Percentiles rank a stretch among this genome's conserved stretches.
phyloP scores from a whole-genome alignment of 495 filamentous ascomycete species.

The Podospora anserina region DNA sequence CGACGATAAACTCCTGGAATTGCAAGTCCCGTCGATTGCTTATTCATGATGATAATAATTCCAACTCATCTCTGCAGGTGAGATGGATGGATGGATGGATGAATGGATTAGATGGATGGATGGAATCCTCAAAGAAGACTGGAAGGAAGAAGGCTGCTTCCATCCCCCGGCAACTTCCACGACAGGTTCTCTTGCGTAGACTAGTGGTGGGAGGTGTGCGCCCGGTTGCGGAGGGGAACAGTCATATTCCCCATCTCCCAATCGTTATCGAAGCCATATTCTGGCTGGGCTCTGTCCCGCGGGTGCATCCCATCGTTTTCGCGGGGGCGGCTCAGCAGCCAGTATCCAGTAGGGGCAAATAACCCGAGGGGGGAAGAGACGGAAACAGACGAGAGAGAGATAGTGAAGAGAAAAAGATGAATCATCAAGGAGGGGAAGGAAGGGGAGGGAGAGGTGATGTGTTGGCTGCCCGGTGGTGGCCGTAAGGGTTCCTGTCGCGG shows the following conservation, averaged over 20 bases:
- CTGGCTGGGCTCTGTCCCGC: conserved; percentile 6
- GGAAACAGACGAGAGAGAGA: background rate
- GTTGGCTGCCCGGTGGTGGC: background rate
- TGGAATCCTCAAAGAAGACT: background rate
- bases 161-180: background rate
- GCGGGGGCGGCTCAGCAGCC: conserved; percentile 9
- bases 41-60: background rate
- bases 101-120: no score
- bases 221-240: conserved; percentile 3
- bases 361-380: no score
- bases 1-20: background rate
- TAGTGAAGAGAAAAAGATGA: background rate
- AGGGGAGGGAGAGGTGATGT: background rate
- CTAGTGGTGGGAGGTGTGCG: conserved; percentile 1
- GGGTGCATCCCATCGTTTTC: conserved; percentile 1
- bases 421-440: background rate
- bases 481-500: background rate
- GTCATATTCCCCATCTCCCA: conserved; percentile 1
- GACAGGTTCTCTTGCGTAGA: background rate
- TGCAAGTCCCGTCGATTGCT: background rate
- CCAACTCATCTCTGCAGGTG: background rate
- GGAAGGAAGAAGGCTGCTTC: background rate
- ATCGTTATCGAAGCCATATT: background rate
- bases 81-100: background rate
- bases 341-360: background rate